Evolutionary conservation across 2,329 filamentous ascomycete species (phyloP).

Genomic region (Apiospora sp.): DNA sequence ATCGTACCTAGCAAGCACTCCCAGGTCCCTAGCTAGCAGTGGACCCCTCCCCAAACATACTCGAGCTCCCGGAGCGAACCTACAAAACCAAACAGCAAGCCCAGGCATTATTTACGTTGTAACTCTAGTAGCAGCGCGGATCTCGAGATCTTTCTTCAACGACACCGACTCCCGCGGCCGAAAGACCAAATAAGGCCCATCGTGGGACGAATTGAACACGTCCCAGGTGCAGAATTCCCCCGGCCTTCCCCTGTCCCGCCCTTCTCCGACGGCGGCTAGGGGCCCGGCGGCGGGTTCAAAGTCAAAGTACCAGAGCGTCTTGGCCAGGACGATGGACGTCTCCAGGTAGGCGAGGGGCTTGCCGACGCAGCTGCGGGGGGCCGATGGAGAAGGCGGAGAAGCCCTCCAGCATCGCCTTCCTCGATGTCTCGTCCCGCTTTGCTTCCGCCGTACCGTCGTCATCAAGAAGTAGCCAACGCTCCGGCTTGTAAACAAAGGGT

Average conservation of each 20-base stretch:
- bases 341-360: conserved; percentile 12
- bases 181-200: not conserved
- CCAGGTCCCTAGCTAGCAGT: too few species aligned
- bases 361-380: not conserved
- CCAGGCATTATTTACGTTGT: too few species aligned
- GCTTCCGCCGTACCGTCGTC: not conserved
- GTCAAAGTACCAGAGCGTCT: not conserved
- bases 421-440: not conserved
- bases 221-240: not conserved
- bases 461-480: not conserved
- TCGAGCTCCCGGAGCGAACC: too few species aligned
- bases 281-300: not conserved
- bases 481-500: not conserved
- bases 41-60: too few species aligned
- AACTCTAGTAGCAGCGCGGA: too few species aligned
- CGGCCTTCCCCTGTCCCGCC: not conserved
- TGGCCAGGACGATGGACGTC: conserved; percentile 8
- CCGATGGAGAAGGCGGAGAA: not conserved
- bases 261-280: not conserved
- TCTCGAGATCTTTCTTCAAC: not conserved
- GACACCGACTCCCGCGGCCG: not conserved
- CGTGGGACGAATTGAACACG: not conserved
- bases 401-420: not conserved
- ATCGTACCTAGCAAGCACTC: too few species aligned
- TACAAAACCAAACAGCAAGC: too few species aligned